A percentile compares a stretch with the other conserved stretches of the same genome.
Conservation (phyloP, 345 rosid genomes). For the Capsella bursapastoris region DNA sequence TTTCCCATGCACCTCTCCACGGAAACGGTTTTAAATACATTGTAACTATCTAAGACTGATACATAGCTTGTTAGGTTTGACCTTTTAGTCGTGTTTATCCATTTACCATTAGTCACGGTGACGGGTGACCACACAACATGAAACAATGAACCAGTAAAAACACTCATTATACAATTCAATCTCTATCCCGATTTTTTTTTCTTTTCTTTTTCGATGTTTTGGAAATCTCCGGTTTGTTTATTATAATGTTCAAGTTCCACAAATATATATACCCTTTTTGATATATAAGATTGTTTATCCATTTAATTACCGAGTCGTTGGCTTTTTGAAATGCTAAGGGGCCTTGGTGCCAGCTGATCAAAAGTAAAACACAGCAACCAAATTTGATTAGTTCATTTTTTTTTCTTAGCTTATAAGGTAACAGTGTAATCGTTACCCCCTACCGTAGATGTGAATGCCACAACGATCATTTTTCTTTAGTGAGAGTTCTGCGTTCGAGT, state of each 20-base stretch:
- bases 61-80: slow-evolving; percentile 4
- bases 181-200: neutral
- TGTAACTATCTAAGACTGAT: neutral
- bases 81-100: slow-evolving; percentile 27
- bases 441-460: slow-evolving; percentile 17
- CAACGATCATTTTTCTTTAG: neutral
- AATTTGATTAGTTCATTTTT: neutral
- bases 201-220: neutral
- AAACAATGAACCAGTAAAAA: neutral
- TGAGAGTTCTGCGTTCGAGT: no score
- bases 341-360: slow-evolving; percentile 6
- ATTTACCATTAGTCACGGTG: neutral
- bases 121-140: neutral
- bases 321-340: slow-evolving; percentile 31
- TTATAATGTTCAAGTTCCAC: neutral
- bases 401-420: slow-evolving; percentile 32
- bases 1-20: slow-evolving; percentile 24
- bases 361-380: slow-evolving; percentile 6
- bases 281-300: neutral
- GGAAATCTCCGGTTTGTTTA: neutral
- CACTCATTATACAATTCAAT: neutral
- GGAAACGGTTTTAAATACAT: neutral
- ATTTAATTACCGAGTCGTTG: slow-evolving; percentile 17
- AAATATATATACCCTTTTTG: neutral
- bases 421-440: neutral